Conservation (phyloP, 108 stramenopile genomes). For the Parmales sp. region DNA sequence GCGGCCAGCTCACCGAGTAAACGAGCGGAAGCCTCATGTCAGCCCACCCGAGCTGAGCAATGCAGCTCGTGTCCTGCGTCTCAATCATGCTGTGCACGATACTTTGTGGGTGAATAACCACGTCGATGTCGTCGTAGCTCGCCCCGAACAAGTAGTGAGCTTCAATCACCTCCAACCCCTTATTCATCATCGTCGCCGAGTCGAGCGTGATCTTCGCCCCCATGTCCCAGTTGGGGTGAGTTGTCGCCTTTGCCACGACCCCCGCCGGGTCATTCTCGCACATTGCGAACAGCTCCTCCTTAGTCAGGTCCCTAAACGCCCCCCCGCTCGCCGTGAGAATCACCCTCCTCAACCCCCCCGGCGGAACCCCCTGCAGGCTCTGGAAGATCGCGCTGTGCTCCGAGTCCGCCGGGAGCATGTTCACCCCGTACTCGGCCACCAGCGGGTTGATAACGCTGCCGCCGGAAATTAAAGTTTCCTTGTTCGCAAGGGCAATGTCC, state of each 20-base stretch:
- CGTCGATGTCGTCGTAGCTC: constrained; percentile 92
- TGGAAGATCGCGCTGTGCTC: constrained; percentile 96
- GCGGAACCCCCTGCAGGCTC: constrained; percentile 86
- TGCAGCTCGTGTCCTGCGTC: constrained; percentile 88
- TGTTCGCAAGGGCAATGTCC: constrained; percentile 91
- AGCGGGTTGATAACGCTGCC: constrained; percentile 91
- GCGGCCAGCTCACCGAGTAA: constrained; percentile 91
- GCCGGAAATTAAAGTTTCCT: constrained; percentile 94
- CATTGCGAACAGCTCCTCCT: constrained; percentile 75
- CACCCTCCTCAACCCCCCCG: constrained; percentile 72
- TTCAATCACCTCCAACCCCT: constrained; percentile 82
- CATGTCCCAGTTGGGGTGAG: constrained; percentile 82
- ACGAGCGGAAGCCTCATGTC: constrained; percentile 94
- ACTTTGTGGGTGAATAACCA: constrained; percentile 92
- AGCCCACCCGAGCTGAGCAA: constrained; percentile 91
- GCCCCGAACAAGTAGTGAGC: constrained; percentile 94
- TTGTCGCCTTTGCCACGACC: constrained; percentile 85
- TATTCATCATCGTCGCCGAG: constrained; percentile 97
- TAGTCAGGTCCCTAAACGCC: constrained; percentile 86
- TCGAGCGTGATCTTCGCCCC: constrained; percentile 81
- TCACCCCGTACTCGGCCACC: constrained; percentile 65
- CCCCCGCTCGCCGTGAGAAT: constrained; percentile 91
- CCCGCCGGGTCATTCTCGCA: constrained; percentile 65
- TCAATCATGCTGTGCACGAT: constrained; percentile 94
- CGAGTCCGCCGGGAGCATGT: constrained; percentile 90